phyloP scores from a whole-genome alignment of 495 filamentous ascomycete species.

The Cercophora newfieldiana region DNA sequence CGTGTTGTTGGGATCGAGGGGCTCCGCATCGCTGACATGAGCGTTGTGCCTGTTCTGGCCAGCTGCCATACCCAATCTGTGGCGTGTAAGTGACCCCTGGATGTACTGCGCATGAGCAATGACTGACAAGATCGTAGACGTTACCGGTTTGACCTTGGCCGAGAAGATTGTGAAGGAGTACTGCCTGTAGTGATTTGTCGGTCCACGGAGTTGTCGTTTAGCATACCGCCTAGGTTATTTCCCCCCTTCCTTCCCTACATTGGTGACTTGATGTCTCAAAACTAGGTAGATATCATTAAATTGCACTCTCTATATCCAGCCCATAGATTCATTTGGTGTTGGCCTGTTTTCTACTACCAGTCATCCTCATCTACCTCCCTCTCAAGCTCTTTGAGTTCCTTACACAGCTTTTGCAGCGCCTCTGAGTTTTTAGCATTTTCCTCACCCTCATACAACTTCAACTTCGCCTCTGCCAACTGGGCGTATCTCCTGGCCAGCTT shows the following conservation, averaged over 20 bases:
- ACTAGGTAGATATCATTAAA: too few relatives aligned
- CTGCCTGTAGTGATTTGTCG: neutral
- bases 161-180: constrained; percentile 50
- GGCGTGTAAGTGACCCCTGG: constrained; percentile 28
- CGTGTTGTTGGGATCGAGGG: constrained; percentile 55
- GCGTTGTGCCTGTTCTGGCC: constrained; percentile 59
- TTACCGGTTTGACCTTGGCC: constrained; percentile 41
- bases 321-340: neutral
- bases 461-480: constrained; percentile 30
- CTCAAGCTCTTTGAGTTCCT: constrained; percentile 21
- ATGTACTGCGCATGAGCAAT: neutral
- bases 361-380: constrained; percentile 11
- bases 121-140: constrained; percentile 11
- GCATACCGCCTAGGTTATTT: neutral
- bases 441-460: constrained; percentile 35
- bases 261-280: neutral
- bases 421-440: constrained; percentile 37
- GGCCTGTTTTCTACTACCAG: neutral
- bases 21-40: constrained; percentile 65
- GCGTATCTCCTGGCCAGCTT: constrained; percentile 29
- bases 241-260: neutral
- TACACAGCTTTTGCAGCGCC: constrained; percentile 33
- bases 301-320: too few relatives aligned
- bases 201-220: neutral
- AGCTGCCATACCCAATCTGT: constrained; percentile 39